phyloP scores from a whole-genome alignment of 1,284 basidiomycete species.

The Mycosarcoma maydis region DNA sequence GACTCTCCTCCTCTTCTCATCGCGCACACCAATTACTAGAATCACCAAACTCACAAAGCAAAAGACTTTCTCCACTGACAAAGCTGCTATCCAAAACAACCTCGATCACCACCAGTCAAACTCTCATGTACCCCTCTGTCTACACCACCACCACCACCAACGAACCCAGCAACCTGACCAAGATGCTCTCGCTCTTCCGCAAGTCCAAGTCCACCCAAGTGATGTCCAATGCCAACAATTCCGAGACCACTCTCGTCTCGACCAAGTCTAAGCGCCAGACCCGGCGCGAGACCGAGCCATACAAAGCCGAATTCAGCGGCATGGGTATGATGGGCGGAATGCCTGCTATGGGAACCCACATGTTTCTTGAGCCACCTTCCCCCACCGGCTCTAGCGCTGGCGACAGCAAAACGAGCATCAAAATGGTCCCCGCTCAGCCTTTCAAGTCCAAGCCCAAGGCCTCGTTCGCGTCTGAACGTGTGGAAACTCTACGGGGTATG shows the following conservation, averaged over 20 bases:
- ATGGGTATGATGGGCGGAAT: slow-evolving; percentile 16
- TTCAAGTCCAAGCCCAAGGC: neutral
- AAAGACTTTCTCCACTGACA: too few species aligned
- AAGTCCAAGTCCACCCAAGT: slow-evolving; percentile 23
- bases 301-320: slow-evolving; percentile 32
- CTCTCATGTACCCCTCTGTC: slow-evolving; percentile 4
- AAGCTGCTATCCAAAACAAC: neutral
- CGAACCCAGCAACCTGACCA: slow-evolving; percentile 5
- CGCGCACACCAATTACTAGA: neutral
- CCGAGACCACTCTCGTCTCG: slow-evolving; percentile 34
- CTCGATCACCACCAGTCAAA: slow-evolving; percentile 1
- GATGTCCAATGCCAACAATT: slow-evolving; percentile 32
- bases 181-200: slow-evolving; percentile 41
- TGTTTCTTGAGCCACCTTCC: slow-evolving; percentile 14
- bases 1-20: neutral
- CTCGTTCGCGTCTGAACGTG: slow-evolving; percentile 4
- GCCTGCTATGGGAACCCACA: slow-evolving; percentile 17
- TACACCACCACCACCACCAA: slow-evolving; percentile 1
- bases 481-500: slow-evolving; percentile 26
- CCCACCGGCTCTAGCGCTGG: neutral
- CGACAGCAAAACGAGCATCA: slow-evolving; percentile 1
- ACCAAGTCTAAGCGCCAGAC: slow-evolving; percentile 16
- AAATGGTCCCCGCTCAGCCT: slow-evolving; percentile 22
- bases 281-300: slow-evolving; percentile 7
- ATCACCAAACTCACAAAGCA: slow-evolving; percentile 1